Evolutionary conservation across 495 filamentous ascomycete genomes (phyloP).

Genomic region (Talaromyces nanjingensis): DNA sequence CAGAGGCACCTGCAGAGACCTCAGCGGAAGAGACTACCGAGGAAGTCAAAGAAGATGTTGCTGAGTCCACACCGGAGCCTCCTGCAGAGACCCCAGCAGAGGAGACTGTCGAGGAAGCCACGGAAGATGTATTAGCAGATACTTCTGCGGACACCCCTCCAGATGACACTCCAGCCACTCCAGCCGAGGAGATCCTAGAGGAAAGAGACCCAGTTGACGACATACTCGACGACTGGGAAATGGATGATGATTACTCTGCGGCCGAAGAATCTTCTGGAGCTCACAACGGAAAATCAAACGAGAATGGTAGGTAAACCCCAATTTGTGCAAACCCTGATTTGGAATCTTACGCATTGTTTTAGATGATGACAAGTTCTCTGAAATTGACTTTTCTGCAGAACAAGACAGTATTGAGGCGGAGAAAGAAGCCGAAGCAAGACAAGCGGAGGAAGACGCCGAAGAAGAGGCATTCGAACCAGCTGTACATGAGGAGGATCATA

Average conservation of each 20-base stretch:
- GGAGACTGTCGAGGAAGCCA: neutral
- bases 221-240: conserved; percentile 3
- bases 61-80: neutral
- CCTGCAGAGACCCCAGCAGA: conserved; percentile 2
- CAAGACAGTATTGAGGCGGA: conserved; percentile 26
- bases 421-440: conserved; percentile 17
- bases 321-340: neutral
- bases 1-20: conserved; percentile 5
- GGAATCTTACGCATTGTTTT: neutral
- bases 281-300: neutral
- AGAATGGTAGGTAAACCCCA: conserved; percentile 6
- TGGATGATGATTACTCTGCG: neutral
- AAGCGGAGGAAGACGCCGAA: conserved; percentile 17
- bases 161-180: conserved; percentile 6
- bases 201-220: conserved; percentile 14
- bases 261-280: neutral
- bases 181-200: conserved; percentile 7
- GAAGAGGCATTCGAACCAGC: conserved; percentile 9
- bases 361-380: conserved; percentile 26
- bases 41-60: neutral
- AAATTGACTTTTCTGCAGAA: conserved; percentile 21
- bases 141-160: conserved; percentile 8
- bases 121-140: conserved; percentile 9
- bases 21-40: neutral
- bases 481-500: neutral